phyloP scores from a whole-genome alignment of 805 yeast species.

The Pichia rugopelliculosa region DNA sequence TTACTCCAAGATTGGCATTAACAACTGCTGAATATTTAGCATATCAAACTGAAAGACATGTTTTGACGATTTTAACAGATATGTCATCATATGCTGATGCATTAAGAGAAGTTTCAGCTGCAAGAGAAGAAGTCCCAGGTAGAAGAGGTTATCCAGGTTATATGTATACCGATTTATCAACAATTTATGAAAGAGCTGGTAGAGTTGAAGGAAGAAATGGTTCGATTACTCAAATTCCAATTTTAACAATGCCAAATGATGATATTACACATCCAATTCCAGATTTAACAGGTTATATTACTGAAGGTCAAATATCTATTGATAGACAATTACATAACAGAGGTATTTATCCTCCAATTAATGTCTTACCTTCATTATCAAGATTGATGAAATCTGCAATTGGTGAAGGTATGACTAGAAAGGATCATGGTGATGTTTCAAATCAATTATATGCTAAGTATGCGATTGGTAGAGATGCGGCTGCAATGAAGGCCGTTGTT shows the following conservation, averaged over 20 bases:
- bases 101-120: conserved; percentile 98
- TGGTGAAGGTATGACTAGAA: conserved; percentile 99
- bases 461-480: conserved; percentile 99
- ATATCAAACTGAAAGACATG: conserved; percentile 98
- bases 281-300: conserved; percentile 98
- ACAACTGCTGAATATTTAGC: conserved; percentile 98
- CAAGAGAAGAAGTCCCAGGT: conserved; percentile 99
- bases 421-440: conserved; percentile 98
- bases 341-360: conserved; percentile 98
- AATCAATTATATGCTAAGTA: conserved; percentile 98
- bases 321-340: conserved; percentile 95
- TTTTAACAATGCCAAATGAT: conserved; percentile 98
- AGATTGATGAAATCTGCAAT: conserved; percentile 99
- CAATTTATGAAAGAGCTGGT: conserved; percentile 99
- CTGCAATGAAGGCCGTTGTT: conserved; percentile 99
- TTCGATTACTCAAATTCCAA: conserved; percentile 97
- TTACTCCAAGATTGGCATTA: conserved; percentile 97
- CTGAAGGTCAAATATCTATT: conserved; percentile 97
- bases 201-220: conserved; percentile 99
- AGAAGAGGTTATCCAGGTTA: conserved; percentile 99
- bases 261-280: conserved; percentile 99
- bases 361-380: conserved; percentile 93
- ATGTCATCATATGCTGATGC: conserved; percentile 99
- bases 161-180: conserved; percentile 99
- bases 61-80: conserved; percentile 93